Percentiles rank a stretch among this genome's conserved stretches.
phyloP scores from a whole-genome alignment of 2,329 filamentous ascomycete species.

The Beauveria sp. region DNA sequence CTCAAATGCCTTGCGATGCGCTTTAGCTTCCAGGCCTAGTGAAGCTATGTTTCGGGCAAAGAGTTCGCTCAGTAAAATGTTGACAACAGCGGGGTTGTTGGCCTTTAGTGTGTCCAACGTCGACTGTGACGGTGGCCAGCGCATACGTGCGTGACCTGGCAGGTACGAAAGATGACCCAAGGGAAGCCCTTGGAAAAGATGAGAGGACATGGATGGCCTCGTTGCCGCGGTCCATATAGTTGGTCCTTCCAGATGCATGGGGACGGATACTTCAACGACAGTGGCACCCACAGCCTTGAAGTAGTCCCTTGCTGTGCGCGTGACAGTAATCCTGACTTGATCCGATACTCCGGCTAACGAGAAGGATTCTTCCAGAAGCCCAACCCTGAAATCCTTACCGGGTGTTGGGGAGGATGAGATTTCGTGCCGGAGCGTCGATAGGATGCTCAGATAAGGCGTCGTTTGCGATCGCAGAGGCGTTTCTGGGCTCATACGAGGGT shows the following conservation, averaged over 20 bases:
- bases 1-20: slow-evolving; percentile 19
- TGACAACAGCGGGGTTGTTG: not conserved
- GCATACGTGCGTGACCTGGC: not conserved
- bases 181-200: slow-evolving; percentile 25
- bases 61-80: not conserved
- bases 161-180: not conserved
- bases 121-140: not conserved
- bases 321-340: no score
- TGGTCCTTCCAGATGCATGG: slow-evolving; percentile 38
- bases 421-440: no score
- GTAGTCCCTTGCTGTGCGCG: no score
- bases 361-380: slow-evolving; percentile 36
- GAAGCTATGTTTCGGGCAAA: not conserved
- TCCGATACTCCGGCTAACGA: no score
- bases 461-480: no score
- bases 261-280: slow-evolving; percentile 36
- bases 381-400: not conserved
- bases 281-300: no score
- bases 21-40: not conserved
- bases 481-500: not conserved
- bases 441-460: no score
- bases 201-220: slow-evolving; percentile 25
- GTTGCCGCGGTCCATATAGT: slow-evolving; percentile 40
- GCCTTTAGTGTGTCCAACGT: not conserved
- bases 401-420: no score